Evolutionary conservation across 2,329 filamentous ascomycete genomes (phyloP).

Genomic region (Fusarium irregulare): DNA sequence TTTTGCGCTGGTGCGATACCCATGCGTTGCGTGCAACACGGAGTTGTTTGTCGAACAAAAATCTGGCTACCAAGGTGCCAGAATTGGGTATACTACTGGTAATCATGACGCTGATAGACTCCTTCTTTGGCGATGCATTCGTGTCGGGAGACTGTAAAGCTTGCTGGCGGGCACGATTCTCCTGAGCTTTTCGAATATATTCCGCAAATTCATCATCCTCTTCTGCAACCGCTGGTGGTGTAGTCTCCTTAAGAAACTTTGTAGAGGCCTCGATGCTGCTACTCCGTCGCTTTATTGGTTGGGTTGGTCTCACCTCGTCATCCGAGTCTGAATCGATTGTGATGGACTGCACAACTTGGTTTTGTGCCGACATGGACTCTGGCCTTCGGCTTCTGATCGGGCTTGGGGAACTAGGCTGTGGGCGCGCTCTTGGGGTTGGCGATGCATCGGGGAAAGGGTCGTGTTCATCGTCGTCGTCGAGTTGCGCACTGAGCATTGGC

Average conservation of each 20-base stretch:
- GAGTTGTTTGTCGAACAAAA: conserved; percentile 75
- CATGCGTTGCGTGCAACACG: conserved; percentile 75
- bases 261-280: conserved; percentile 31
- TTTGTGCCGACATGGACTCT: conserved; percentile 2
- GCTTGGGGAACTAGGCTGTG: conserved; percentile 11
- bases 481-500: conserved; percentile 26
- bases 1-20: conserved; percentile 69
- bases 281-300: neutral
- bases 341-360: conserved; percentile 12
- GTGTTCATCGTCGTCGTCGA: conserved; percentile 10
- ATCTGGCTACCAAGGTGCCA: conserved; percentile 63
- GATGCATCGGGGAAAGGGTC: conserved; percentile 36
- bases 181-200: conserved; percentile 58
- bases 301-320: conserved; percentile 28
- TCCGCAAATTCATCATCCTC: conserved; percentile 58
- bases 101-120: conserved; percentile 57
- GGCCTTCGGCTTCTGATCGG: conserved; percentile 19
- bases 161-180: conserved; percentile 46
- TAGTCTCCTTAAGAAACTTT: conserved; percentile 10
- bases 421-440: conserved; percentile 35
- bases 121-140: conserved; percentile 35
- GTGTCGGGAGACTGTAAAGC: conserved; percentile 33
- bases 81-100: conserved; percentile 72
- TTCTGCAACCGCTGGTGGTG: neutral
- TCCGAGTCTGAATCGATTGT: conserved; percentile 52